Conservation (phyloP, 73 alveolate genomes). For the Tetrahymena borealis region DNA sequence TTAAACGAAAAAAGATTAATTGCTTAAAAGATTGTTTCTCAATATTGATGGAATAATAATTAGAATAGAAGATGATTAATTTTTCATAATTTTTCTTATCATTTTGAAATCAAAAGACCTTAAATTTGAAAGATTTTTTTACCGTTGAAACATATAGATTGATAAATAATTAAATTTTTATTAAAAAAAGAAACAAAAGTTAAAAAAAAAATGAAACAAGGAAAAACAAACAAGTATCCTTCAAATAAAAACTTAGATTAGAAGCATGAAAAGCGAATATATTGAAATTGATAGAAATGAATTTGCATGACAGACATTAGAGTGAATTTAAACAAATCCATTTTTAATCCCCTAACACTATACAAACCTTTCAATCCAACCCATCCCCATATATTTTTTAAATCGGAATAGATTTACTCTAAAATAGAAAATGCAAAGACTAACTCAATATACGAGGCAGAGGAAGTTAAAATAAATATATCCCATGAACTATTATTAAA, state of each 20-base stretch:
- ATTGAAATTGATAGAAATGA: neutral
- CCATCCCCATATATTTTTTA: neutral
- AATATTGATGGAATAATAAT: too few relatives aligned
- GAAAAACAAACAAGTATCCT: too few relatives aligned
- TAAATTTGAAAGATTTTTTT: too few relatives aligned
- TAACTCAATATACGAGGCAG: neutral
- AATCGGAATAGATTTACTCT: neutral
- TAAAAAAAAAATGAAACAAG: neutral
- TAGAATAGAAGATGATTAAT: too few relatives aligned
- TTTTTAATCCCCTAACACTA: neutral
- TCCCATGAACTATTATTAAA: neutral
- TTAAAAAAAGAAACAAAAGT: neutral
- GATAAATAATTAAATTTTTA: too few relatives aligned
- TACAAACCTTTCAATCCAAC: neutral
- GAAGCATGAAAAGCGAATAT: neutral
- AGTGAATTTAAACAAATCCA: neutral
- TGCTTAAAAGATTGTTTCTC: too few relatives aligned
- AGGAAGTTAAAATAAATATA: neutral
- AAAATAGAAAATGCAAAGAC: neutral
- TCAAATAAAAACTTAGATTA: neutral
- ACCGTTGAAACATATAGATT: too few relatives aligned
- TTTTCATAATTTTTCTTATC: too few relatives aligned
- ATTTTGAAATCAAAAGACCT: too few relatives aligned
- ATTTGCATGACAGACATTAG: neutral
- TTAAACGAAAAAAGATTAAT: too few relatives aligned